These are phyloP conservation scores for Picochlorum sp. DNA, from an alignment of 139 green algal genomes.

Conservation along the genomic window DNA sequence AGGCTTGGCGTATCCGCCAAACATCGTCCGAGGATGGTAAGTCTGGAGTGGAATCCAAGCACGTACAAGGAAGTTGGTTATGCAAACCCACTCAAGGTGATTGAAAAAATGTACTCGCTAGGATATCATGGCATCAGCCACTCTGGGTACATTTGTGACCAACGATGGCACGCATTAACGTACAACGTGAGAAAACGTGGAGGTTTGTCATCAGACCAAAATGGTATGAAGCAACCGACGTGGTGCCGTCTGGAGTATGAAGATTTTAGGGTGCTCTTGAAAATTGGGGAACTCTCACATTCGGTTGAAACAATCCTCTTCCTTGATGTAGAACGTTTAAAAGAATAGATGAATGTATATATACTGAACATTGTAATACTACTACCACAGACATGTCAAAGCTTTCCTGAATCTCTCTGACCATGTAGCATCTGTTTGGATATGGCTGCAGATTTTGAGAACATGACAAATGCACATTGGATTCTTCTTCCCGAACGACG, in stretches of 20 bases:
- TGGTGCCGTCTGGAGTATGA: constrained; percentile 66
- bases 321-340: constrained; percentile 13
- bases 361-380: not conserved
- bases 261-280: constrained; percentile 42
- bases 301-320: constrained; percentile 57
- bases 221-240: constrained; percentile 49
- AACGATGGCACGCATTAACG: constrained; percentile 64
- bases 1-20: constrained; percentile 4
- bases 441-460: too few relatives aligned
- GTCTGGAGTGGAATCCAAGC: constrained; percentile 53
- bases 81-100: constrained; percentile 27
- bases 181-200: constrained; percentile 27
- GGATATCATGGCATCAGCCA: constrained; percentile 69
- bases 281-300: constrained; percentile 10
- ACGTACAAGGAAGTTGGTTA: constrained; percentile 37
- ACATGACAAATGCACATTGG: too few relatives aligned
- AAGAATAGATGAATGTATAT: too few relatives aligned
- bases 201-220: constrained; percentile 12
- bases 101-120: constrained; percentile 46
- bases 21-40: constrained; percentile 44
- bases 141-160: constrained; percentile 62
- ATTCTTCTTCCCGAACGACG: too few relatives aligned
- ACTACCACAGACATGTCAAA: too few relatives aligned
- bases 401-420: too few relatives aligned
- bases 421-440: too few relatives aligned